Base-by-base conservation (phyloP, 2,329 filamentous ascomycete species). In the Sphaceloma murrayae region DNA sequence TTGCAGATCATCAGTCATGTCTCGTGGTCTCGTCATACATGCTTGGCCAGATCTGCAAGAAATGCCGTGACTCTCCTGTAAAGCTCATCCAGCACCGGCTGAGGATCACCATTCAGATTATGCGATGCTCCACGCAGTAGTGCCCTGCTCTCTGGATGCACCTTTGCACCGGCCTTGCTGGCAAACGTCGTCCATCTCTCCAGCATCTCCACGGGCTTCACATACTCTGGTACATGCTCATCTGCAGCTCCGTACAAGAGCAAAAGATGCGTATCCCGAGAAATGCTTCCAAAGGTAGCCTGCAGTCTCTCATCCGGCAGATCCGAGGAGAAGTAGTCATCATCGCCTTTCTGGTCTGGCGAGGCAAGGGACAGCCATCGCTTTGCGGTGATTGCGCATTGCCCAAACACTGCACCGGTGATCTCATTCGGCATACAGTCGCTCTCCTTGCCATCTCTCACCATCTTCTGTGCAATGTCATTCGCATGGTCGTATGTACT, bases 271-370 rank as follows among this genome's bases (percentile, higher is more conserved):
- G 62, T 63, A 9, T 46, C 53, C 5, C 50, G 46, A 43, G 74
- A 64, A 45, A 85, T 66, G 39, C 64, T 65, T 3, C 78, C 73
- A 72, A 89, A 94, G n/a, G 80, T 80, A 10, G 59, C 59, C 17
- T 62, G 56, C 5, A 87, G 65, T 13, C 69, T 67, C 22, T 74
- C 67, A 31, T 76, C 72, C 0, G 67, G 61, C n/a, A 91, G 64
- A 57, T 91, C 83, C 2, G 77, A 79, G n/a, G 82, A 88, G 64
- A 94, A 94, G 57, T 83, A 85, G 58, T 94, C 88, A 58, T 95
- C 88, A 47, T 84, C 81, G 7, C 80, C 82, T 4, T 77, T 69
- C 40, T 67, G 62, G 34, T 68, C 65, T 1, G 74, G 74, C 16
- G 69, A 73, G 0, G 71, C 65, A 5, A 83, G 62, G 34, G 74